These are phyloP conservation scores for Salix suchowensis DNA, from an alignment of 345 rosid genomes.

Conservation along the genomic window DNA sequence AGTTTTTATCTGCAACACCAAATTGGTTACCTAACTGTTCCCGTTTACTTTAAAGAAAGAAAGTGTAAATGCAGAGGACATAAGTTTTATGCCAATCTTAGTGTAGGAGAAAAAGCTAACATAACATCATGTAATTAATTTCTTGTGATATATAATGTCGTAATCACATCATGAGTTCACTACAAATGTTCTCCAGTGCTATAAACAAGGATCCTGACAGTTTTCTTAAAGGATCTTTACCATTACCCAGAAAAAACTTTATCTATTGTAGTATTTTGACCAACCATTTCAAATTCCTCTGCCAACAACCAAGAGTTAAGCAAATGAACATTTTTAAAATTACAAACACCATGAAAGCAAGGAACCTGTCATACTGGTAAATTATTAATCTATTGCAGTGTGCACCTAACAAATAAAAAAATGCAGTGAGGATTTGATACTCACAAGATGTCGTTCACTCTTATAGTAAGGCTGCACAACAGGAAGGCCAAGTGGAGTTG, in stretches of 20 bases:
- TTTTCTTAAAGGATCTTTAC: neutral
- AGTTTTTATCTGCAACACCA: conserved; percentile 69
- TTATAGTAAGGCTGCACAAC: conserved; percentile 92
- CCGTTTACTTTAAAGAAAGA: neutral
- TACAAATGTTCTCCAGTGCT: neutral
- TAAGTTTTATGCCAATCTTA: neutral
- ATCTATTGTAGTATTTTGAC: neutral
- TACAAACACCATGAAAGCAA: neutral
- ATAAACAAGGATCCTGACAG: neutral
- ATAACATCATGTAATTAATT: neutral
- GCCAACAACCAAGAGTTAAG: neutral
- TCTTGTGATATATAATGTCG: neutral
- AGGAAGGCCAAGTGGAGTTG: conserved; percentile 94
- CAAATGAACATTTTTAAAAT: neutral
- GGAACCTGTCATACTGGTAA: neutral
- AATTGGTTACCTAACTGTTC: conserved; percentile 8
- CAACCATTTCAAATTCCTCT: neutral
- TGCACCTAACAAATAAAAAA: neutral
- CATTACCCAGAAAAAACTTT: neutral
- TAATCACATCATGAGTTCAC: neutral
- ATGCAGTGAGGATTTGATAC: conserved; percentile 13
- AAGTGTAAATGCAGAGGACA: neutral
- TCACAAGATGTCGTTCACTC: conserved; percentile 72
- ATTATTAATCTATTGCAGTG: neutral
- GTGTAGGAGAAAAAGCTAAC: conserved; percentile 3